Base-by-base conservation (phyloP, 108 stramenopile genomes). In the Fragilaria radians region DNA sequence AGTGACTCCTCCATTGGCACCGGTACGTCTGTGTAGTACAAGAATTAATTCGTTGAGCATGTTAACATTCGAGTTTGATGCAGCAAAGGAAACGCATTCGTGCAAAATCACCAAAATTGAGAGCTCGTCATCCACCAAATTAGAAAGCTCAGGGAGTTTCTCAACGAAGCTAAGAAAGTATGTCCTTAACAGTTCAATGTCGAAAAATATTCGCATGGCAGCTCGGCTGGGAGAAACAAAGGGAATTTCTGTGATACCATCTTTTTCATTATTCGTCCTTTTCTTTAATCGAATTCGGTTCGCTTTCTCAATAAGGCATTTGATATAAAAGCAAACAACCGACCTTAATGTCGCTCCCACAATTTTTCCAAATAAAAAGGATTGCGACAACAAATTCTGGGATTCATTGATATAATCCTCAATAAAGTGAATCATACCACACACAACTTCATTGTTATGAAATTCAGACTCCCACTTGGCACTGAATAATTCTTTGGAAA, bases 251-350 rank as follows among this genome's bases (percentile, higher is more conserved):
- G 68, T 74, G 52, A 71, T 75, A 45, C 53, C 69, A 1, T 61
- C 55, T 32, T 79, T 72, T 34, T 62, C 19, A 28, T 53, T 53
- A 28, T 5, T n/a, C 25, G 25, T 51, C 7, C 50, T 25, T 48
- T 1, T n/a, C n/a, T n/a, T n/a, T n/a, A n/a, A n/a, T n/a, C n/a
- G n/a, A n/a, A n/a, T n/a, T n/a, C n/a, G n/a, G n/a, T 82, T 74
- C 23, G 86, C 84, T 47, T 80, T 79, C 45, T 73, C 59, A 34
- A 91, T 65, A 4, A 91, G 63, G 46, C 71, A 78, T 61, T 83
- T 72, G n/a, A 79, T 68, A 63, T 88, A 91, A 63, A 91, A 88
- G 54, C 82, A 80, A 19, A 91, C 75, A 21, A 79, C 76, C 5
- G 84, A 70, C 26, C 79, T 74, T 46, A 78, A 76, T 50, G 85